Base-by-base conservation (phyloP, 179 eudicot species). In the Carnegiea gigantea region DNA sequence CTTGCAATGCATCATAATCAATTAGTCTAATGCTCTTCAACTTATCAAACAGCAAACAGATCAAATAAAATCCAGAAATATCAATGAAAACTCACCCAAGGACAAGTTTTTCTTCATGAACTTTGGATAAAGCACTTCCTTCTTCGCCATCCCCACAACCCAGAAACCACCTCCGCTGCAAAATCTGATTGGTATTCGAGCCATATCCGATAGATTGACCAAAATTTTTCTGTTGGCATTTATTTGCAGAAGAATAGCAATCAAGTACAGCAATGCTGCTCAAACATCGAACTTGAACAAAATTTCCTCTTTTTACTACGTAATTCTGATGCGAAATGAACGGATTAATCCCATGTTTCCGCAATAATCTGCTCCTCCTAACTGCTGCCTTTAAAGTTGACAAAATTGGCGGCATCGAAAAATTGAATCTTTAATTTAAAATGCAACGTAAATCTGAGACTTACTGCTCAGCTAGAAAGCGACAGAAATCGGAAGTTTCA, bases 111-210 rank as follows among this genome's bases (percentile, higher is more conserved):
- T 95, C 98, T 81, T 93, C 97, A 49, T 95, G 87, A 76, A 91
- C 83, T 81, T 91, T 93, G 44, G 98, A 86, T 9, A 95, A 75
- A 77, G 83, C 87, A 81, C 80, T 85, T 33, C 95, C 95, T 82
- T 93, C 93, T 48, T 91, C 97, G 76, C 97, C 98, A 83, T 95
- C 98, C n/a, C 97, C 93, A 49, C 92, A 88, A 51, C 98, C 98
- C 75, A 95, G 88, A 84, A 95, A 95, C 67, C 88, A 79, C 80
- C 97, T 90, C 76, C 70, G 88, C 79, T 89, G 97, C 76, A 86
- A 72, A 68, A 53, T 62, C 76, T 40, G 24, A 80, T 57, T 15
- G 70, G 24, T 28, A 67, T 73, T 28, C 21, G 28, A 82, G 46
- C 57, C 74, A 38, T 51, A 49, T 30, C 83, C 82, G 17, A 38